Evolutionary conservation across 2,329 filamentous ascomycete species (phyloP), one percentile per base, ranked within the genome.

Genomic region (Aureobasidium musti): DNA sequence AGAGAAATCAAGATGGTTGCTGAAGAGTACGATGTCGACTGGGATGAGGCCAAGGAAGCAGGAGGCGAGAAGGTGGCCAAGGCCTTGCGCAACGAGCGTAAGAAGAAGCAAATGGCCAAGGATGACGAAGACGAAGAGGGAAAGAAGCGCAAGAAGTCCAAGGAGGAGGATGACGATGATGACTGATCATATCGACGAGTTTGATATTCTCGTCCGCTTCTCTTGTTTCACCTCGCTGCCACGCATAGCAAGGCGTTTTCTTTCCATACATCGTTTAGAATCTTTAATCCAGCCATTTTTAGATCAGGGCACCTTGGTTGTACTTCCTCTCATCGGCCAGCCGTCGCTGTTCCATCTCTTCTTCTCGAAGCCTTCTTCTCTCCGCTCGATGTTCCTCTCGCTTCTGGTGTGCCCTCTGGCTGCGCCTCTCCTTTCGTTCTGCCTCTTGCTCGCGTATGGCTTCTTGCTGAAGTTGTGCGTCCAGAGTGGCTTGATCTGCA

Each of bases 1-100:
- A 85, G 84, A 69, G 93, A 97, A 78, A 90, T 97, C 76, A 90
- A 89, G 78, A 83, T 84, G 19, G 86, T 96, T 10, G 92, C 93
- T 0, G 86, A 88, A 39, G 92, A 97, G 78, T 97, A 97, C 75
- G 92, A 96, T 72, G 91, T 93, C 8, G 91, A 94, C 61, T 97
- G 92, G 91, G 86, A 96, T 70, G 86, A 94, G 61, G 87, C 86
- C 14, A 85, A 85, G n/a, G 86, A 76, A n/a, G 71, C 72, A 19
- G 70, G 72, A 14, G 68, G 89, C 72, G 84, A 89, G 69, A 79
- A 77, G 66, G 83, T 87, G 23, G 81, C 79, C 2, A 78, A 84
- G 68, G 84, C 82, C 7, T 72, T 87, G 68, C 80, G 79, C 68
- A 78, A 85, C 45, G 81, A 85, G 35, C 72, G 82, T 28, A 75